Percentiles rank a stretch among this genome's conserved stretches.
Evolutionary conservation across 352 stramenopile species (phyloP).

Genomic region (Phytophthora ramorum): DNA sequence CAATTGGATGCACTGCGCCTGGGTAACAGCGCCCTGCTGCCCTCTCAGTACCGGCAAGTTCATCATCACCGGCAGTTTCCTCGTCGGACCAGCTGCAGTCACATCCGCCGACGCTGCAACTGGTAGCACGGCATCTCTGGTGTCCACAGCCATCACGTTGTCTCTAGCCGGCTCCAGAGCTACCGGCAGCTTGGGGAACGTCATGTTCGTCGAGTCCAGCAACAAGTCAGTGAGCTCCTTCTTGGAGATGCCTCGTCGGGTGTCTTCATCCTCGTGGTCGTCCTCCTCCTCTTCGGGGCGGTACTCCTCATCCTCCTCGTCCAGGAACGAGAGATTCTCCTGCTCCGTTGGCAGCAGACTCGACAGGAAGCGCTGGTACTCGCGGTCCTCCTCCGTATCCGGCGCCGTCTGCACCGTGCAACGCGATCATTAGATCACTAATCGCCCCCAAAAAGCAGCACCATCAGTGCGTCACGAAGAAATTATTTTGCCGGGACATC

Average conservation of each 20-base stretch:
- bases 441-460: not conserved
- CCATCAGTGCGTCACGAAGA: constrained; percentile 12
- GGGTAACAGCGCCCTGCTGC: constrained; percentile 45
- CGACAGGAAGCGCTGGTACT: constrained; percentile 87
- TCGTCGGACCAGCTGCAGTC: not conserved
- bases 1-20: constrained; percentile 81
- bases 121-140: not conserved
- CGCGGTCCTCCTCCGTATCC: constrained; percentile 57
- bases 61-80: constrained; percentile 3
- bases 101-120: not conserved
- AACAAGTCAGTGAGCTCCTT: constrained; percentile 84
- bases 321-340: constrained; percentile 80
- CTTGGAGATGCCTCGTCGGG: constrained; percentile 68
- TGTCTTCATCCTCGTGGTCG: constrained; percentile 70
- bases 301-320: constrained; percentile 90
- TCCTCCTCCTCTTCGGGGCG: constrained; percentile 75
- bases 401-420: constrained; percentile 25
- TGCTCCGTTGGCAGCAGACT: constrained; percentile 79
- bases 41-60: constrained; percentile 27
- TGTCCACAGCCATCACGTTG: constrained; percentile 5
- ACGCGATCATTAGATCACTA: constrained; percentile 12
- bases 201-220: constrained; percentile 80
- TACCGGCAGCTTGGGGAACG: constrained; percentile 42
- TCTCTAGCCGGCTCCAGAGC: constrained; percentile 11
- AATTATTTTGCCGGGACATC: constrained; percentile 35